phyloP scores from a whole-genome alignment of 208 protist species.

The Leishmania amazonensis region DNA sequence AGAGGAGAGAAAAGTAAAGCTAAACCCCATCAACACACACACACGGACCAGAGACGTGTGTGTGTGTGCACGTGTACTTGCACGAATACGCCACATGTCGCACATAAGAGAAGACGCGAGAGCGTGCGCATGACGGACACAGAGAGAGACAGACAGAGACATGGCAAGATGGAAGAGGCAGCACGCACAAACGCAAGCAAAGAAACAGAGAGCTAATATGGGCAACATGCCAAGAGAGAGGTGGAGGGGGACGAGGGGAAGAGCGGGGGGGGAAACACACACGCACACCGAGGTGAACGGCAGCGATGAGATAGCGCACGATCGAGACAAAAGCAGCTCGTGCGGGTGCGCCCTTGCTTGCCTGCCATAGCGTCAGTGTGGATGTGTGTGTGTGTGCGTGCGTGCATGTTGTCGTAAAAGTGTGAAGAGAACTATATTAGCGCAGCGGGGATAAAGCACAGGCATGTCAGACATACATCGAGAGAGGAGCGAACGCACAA shows the following conservation, averaged over 20 bases:
- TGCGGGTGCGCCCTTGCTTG: not conserved
- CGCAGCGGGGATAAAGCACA: not conserved
- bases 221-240: not conserved
- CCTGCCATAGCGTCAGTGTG: too few relatives aligned
- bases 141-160: not conserved
- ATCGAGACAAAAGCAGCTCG: conserved; percentile 1
- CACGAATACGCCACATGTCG: too few relatives aligned
- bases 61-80: too few relatives aligned
- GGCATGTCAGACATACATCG: not conserved
- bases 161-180: not conserved
- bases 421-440: not conserved
- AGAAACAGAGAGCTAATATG: not conserved
- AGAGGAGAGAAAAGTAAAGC: not conserved
- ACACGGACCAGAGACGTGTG: too few relatives aligned
- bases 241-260: too few relatives aligned
- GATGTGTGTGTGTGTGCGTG: too few relatives aligned
- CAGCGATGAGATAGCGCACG: too few relatives aligned
- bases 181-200: not conserved
- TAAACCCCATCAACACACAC: not conserved
- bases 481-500: not conserved
- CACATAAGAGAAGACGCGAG: too few relatives aligned
- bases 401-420: not conserved
- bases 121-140: too few relatives aligned
- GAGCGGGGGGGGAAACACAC: too few relatives aligned
- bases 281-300: too few relatives aligned